phyloP scores from a whole-genome alignment of 768 basidiomycete genomes.

The Cubamyces sp. region DNA sequence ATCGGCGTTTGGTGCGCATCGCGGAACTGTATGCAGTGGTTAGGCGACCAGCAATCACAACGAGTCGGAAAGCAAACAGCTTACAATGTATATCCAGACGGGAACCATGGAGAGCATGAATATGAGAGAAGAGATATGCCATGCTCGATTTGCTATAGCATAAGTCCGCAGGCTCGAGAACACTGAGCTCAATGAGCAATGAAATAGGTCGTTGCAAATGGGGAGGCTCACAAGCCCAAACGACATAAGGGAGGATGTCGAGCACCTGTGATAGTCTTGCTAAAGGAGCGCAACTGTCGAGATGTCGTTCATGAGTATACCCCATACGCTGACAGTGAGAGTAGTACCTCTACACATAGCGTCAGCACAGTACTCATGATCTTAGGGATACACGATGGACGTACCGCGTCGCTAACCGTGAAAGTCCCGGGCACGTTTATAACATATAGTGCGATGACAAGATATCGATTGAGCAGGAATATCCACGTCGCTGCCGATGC shows the following conservation, averaged over 20 bases:
- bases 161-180: constrained; percentile 15
- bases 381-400: background rate
- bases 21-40: background rate
- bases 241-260: constrained; percentile 7
- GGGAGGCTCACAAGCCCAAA: constrained; percentile 5
- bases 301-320: background rate
- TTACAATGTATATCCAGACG: constrained; percentile 14
- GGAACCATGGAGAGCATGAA: constrained; percentile 2
- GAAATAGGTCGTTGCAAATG: too few species aligned
- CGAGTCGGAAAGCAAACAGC: background rate
- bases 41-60: background rate
- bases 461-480: constrained; percentile 11
- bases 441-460: constrained; percentile 4
- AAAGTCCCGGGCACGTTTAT: background rate
- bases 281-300: background rate
- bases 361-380: background rate
- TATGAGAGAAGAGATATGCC: constrained; percentile 3
- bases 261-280: constrained; percentile 9
- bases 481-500: constrained; percentile 12
- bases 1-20: background rate
- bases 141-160: constrained; percentile 5
- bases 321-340: background rate
- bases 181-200: background rate
- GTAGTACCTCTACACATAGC: background rate
- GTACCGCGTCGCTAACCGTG: background rate